Evolutionary conservation across 345 rosid species (phyloP).

Genomic region (Syzygium aromaticum): DNA sequence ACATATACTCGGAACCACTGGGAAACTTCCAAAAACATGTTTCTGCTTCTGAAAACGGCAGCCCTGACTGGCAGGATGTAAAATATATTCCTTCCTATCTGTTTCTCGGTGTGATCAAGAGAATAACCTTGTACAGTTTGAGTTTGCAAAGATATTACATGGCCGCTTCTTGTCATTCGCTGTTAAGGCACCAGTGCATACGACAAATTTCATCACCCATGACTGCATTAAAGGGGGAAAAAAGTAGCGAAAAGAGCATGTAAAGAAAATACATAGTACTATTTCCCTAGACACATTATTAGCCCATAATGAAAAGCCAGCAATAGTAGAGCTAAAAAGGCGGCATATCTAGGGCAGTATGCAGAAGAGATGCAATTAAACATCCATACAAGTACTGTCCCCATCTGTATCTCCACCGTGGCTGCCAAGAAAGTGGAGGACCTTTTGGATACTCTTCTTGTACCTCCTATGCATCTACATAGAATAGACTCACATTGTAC

Average conservation of each 20-base stretch:
- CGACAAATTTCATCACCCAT: not conserved
- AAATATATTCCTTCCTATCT: not conserved
- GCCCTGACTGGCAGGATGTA: not conserved
- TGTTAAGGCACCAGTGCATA: not conserved
- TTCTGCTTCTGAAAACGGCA: constrained; percentile 31
- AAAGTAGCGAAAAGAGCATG: not conserved
- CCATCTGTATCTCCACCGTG: not conserved
- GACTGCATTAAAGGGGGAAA: not conserved
- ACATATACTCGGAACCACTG: constrained; percentile 43
- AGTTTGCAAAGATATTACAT: not conserved
- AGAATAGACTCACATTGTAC: not conserved
- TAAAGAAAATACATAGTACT: not conserved
- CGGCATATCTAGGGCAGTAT: not conserved
- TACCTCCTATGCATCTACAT: not conserved
- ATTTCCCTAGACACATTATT: not conserved
- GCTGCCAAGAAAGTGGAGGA: not conserved
- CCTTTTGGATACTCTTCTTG: not conserved
- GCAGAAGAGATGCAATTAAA: not conserved
- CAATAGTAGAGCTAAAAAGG: not conserved
- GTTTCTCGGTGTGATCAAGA: not conserved
- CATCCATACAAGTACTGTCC: not conserved
- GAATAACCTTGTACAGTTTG: not conserved
- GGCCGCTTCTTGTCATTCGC: not conserved
- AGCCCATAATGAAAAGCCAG: not conserved
- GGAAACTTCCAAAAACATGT: constrained; percentile 38